Conservation (phyloP, 2,329 filamentous ascomycete genomes). For the Keithomyces neogunnii region DNA sequence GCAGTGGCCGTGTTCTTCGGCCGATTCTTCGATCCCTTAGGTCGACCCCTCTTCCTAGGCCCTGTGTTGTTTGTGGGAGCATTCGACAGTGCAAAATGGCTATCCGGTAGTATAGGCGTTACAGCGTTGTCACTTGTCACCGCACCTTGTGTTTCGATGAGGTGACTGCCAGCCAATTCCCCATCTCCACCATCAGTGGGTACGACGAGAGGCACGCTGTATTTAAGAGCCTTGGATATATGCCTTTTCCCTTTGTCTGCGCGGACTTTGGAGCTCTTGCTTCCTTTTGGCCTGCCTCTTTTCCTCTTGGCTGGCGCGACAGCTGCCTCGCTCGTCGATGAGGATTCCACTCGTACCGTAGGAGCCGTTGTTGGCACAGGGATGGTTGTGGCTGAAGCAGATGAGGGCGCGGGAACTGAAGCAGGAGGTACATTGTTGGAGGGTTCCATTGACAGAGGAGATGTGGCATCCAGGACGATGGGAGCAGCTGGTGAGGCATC, state of each 20-base stretch:
- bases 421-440: conserved; percentile 17
- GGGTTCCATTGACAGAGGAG: conserved; percentile 21
- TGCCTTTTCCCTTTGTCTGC: conserved; percentile 9
- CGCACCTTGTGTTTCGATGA: not conserved
- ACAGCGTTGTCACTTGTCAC: not conserved
- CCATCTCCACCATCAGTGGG: not conserved
- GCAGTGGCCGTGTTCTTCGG: conserved; percentile 17
- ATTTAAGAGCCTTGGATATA: not conserved
- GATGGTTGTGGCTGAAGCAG: not conserved
- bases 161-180: not conserved
- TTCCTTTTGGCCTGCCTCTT: conserved; percentile 49
- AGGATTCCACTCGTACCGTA: not conserved
- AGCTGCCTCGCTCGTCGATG: not conserved
- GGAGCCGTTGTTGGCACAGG: conserved; percentile 1
- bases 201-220: not conserved
- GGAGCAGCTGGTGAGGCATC: not conserved
- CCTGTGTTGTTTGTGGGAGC: conserved; percentile 12
- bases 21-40: conserved; percentile 39
- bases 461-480: not conserved
- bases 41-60: conserved; percentile 27
- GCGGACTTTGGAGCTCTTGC: conserved; percentile 26
- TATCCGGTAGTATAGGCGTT: not conserved
- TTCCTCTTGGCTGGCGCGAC: conserved; percentile 28
- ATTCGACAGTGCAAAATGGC: conserved; percentile 9
- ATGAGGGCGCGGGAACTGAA: not conserved